Base-by-base conservation (phyloP, 1,284 basidiomycete genomes). In the Neotropicomus parvogracilis region DNA sequence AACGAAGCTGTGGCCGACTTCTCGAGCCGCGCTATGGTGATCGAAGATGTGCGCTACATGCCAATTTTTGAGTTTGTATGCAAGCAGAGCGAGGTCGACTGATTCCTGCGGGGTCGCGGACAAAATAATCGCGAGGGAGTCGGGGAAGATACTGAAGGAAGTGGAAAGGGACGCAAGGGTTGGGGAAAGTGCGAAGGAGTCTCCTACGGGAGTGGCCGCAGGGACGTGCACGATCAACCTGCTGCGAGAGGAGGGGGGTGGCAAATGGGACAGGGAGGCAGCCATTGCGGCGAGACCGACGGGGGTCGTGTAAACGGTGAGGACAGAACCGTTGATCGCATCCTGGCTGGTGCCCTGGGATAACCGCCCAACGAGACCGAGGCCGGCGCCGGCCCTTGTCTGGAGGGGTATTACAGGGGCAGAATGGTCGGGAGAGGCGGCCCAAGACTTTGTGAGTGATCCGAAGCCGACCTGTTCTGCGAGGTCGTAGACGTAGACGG, bases 371-470 rank as follows among this genome's bases (percentile, higher is more conserved):
- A 91, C 81, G 52, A 97, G 73, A 59, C 81, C 81, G 48, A 92
- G 70, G 14, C 93, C 93, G 17, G 93, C 91, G 40, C 93, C 93
- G 14, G 85, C 77, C 49, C 93, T 78, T n/a, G 89, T 92, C 71
- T 95, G 91, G 46, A 94, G 73, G 46, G 78, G 70, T 51, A 88
- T 74, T 9, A 88, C 80, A 47, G 81, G 75, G 3, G 81, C 75
- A 6, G 76, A 70, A 19, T 67, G 65, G 35, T 64, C 64, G 24
- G 53, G 38, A 10, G 71, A 62, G 9, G 72, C 65, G 2, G 75
- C 66, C 81, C 83, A 83, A 48, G 77, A 72, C 56, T 81, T 84
- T 16, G 85, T 83, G 44, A 82, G 68, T 0, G 75, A 72, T 13
- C 90, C 89, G 59, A 92, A 89, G 35, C 88, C 85, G 16, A 76